Base-by-base conservation (phyloP, 257 asterid species). In the Nicotiana tomentosiformis region DNA sequence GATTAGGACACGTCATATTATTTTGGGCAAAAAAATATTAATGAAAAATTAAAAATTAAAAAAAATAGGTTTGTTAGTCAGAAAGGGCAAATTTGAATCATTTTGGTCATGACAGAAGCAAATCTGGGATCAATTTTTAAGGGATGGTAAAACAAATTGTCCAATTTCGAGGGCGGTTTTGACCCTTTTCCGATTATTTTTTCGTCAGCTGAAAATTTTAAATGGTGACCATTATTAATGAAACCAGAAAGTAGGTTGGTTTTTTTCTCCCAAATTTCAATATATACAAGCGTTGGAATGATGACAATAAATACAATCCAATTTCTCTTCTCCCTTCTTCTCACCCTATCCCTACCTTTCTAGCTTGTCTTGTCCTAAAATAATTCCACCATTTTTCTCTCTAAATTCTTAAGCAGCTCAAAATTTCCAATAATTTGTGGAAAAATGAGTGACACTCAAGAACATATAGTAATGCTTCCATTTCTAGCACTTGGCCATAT, bases 401-500 rank as follows among this genome's bases (percentile, higher is more conserved):
- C 14, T 60, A 4, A 61, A 20, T 20, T 60, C 32, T 20, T n/a
- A 8, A 60, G 5, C 2, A 61, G 0, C 66, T 61, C 32, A 62
- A 62, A 43, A 23, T 3, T 9, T 12, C 23, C 51, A 3, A 7
- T 0, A 66, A 33, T 3, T 11, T 12, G 1, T 53, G 11, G 18
- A 10, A 30, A 23, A 20, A 77, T 80, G 88, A 77, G 11, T 23
- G 67, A 14, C 32, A 8, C 80, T 64, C 69, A 78, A 51, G 84
- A 81, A 72, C 87, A 84, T 89, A 88, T 92, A 81, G 91, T 92
- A 72, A 91, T 92, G 94, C 79, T 92, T 11, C 97, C 97, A 2
- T 89, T 53, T 84, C 82, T 91, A 84, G 95, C 97, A 20, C 93
- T 91, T 78, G 95, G 97, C 84, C 97, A 92, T 79, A 88, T 92